Conservation (phyloP, 2,329 filamentous ascomycete genomes). For the Scleromitrula shiraiana region DNA sequence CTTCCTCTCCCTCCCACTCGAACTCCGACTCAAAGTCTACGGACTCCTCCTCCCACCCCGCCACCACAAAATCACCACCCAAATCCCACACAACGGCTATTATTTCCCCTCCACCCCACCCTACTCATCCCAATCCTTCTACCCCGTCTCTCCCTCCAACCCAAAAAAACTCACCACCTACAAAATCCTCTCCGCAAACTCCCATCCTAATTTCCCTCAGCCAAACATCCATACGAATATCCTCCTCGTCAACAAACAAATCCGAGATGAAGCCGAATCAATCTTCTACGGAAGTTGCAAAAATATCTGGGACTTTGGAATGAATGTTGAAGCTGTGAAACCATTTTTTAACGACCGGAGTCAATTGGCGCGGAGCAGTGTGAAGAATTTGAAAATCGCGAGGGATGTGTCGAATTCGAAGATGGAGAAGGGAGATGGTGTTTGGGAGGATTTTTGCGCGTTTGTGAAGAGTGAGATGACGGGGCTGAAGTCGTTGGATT, state of each 20-base stretch:
- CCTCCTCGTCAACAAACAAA: constrained; percentile 15
- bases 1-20: constrained; percentile 23
- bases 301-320: constrained; percentile 21
- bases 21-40: constrained; percentile 27
- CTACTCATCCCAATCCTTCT: constrained; percentile 16
- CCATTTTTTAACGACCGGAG: constrained; percentile 20
- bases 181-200: constrained; percentile 22
- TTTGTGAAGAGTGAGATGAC: constrained; percentile 11
- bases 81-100: constrained; percentile 22
- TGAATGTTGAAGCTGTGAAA: constrained; percentile 17
- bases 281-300: constrained; percentile 19
- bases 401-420: constrained; percentile 13
- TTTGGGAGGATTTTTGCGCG: constrained; percentile 17
- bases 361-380: constrained; percentile 11
- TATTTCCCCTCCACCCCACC: constrained; percentile 19
- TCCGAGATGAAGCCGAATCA: constrained; percentile 18
- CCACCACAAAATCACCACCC: constrained; percentile 23
- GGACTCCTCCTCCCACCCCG: constrained; percentile 21
- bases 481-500: constrained; percentile 16
- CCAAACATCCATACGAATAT: constrained; percentile 15
- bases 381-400: constrained; percentile 18
- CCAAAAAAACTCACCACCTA: constrained; percentile 19
- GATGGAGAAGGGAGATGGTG: constrained; percentile 2
- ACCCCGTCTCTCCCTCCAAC: constrained; percentile 14
- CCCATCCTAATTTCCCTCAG: constrained; percentile 9